Conservation (phyloP, 805 yeast species). For the Kuraishia molischiana region DNA sequence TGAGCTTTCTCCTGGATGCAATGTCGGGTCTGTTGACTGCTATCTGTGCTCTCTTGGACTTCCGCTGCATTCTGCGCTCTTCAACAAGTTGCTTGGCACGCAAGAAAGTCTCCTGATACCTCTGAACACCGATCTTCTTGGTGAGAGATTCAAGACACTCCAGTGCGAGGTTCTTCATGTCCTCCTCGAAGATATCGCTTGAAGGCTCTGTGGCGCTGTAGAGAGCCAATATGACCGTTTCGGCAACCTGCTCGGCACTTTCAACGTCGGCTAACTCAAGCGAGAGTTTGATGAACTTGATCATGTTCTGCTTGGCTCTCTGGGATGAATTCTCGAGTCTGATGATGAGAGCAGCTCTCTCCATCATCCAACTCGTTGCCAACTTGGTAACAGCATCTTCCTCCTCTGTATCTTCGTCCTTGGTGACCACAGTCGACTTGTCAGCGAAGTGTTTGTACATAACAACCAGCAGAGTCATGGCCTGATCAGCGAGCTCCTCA, state of each 20-base stretch:
- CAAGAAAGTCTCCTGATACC: conserved; percentile 51
- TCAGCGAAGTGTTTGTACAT: not conserved
- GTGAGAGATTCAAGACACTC: conserved; percentile 68
- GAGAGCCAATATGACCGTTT: conserved; percentile 44
- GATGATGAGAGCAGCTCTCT: not conserved
- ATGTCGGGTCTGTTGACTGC: conserved; percentile 72
- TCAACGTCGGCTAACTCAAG: conserved; percentile 26
- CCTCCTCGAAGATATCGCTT: conserved; percentile 20
- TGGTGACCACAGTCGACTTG: not conserved
- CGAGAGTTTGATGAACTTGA: conserved; percentile 21
- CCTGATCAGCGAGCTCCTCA: conserved; percentile 38
- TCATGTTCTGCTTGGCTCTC: not conserved
- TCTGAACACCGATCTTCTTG: conserved; percentile 59
- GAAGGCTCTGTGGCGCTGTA: conserved; percentile 34
- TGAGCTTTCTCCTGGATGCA: conserved; percentile 70
- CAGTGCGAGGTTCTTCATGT: conserved; percentile 37
- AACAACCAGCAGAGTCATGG: not conserved
- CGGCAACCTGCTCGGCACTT: conserved; percentile 31
- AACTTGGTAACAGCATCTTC: not conserved
- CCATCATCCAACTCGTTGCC: not conserved
- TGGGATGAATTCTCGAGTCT: not conserved
- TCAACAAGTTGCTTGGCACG: conserved; percentile 52
- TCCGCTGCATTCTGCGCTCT: conserved; percentile 65
- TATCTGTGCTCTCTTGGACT: conserved; percentile 62
- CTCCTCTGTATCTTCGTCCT: not conserved